These are phyloP conservation scores for Oryza nivara DNA, from an alignment of 176 grass and related monocot species.

Conservation along the genomic window DNA sequence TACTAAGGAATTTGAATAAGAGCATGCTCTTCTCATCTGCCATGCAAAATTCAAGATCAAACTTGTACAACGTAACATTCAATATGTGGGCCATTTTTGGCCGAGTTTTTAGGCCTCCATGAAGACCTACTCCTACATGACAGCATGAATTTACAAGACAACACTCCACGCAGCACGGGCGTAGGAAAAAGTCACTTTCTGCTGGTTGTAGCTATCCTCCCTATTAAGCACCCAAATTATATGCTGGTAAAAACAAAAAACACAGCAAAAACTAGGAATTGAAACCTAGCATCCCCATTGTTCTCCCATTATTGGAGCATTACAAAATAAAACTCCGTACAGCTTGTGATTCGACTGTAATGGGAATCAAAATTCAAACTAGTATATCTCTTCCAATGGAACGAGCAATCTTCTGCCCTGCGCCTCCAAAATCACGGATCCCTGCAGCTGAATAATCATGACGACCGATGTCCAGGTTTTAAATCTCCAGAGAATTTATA, in stretches of 20 bases:
- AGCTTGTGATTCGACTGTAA: background rate
- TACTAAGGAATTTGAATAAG: background rate
- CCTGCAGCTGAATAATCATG: background rate
- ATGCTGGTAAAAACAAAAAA: background rate
- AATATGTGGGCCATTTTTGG: background rate
- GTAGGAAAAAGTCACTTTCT: slow-evolving; percentile 3
- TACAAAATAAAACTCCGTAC: background rate
- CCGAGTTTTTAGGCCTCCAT: too few relatives aligned
- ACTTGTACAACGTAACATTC: background rate
- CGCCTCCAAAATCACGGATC: slow-evolving; percentile 12
- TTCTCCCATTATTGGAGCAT: background rate
- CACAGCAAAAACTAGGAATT: background rate
- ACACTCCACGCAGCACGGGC: background rate
- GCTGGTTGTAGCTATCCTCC: background rate
- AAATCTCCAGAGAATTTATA: background rate
- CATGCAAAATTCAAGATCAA: background rate
- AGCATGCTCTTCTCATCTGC: too few relatives aligned
- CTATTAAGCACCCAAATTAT: too few relatives aligned
- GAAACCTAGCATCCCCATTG: background rate
- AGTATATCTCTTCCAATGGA: background rate
- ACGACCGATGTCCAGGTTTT: background rate
- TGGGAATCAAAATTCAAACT: background rate
- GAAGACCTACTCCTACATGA: background rate
- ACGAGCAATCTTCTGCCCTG: background rate
- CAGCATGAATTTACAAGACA: background rate